These are phyloP conservation scores for Spiromastix sp. DNA, from an alignment of 2,329 filamentous ascomycete genomes.

Conservation along the genomic window DNA sequence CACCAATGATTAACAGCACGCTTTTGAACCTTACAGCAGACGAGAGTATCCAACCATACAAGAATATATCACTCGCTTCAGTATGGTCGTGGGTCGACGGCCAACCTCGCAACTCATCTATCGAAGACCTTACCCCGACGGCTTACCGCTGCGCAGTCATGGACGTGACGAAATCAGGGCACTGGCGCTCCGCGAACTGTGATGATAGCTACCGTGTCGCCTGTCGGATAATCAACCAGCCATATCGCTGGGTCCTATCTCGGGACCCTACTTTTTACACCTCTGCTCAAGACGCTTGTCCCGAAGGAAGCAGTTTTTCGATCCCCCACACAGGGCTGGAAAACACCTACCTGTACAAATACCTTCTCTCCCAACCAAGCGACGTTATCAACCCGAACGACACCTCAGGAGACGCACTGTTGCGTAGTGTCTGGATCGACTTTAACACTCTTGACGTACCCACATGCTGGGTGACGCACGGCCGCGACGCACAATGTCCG, in stretches of 20 bases:
- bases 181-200: constrained; percentile 51
- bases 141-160: constrained; percentile 48
- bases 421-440: constrained; percentile 44
- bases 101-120: constrained; percentile 42
- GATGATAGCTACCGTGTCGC: constrained; percentile 40
- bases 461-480: constrained; percentile 52
- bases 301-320: constrained; percentile 39
- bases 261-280: constrained; percentile 32
- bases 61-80: constrained; percentile 39
- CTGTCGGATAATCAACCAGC: constrained; percentile 44
- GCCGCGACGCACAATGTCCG: constrained; percentile 47
- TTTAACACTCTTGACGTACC: constrained; percentile 48
- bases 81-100: constrained; percentile 52
- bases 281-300: constrained; percentile 39
- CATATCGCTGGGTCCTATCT: constrained; percentile 50
- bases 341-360: constrained; percentile 47
- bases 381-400: constrained; percentile 16
- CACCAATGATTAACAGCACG: constrained; percentile 47
- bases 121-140: constrained; percentile 17
- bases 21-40: constrained; percentile 43
- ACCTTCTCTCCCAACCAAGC: constrained; percentile 23
- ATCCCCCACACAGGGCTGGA: constrained; percentile 54
- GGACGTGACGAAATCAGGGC: constrained; percentile 38
- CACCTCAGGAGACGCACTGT: constrained; percentile 17
- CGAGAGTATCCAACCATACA: constrained; percentile 36